Evolutionary conservation across 208 protist species (phyloP).

Genomic region (Borovskyia barvae): DNA sequence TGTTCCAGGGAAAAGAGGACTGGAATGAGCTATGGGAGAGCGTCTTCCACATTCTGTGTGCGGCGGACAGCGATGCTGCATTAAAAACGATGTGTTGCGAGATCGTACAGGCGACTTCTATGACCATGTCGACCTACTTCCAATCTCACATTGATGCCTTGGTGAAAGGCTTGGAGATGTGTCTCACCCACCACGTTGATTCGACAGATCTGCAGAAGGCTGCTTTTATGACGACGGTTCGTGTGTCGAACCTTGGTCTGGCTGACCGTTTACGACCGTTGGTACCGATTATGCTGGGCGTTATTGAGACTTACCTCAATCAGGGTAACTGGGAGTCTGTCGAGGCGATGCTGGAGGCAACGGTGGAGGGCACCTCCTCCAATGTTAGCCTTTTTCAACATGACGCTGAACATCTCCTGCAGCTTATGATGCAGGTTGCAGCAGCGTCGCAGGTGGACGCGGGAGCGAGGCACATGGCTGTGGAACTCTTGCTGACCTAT

Average conservation of each 20-base stretch:
- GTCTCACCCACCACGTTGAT: conserved; percentile 30
- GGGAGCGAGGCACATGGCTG: conserved; percentile 70
- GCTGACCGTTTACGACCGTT: conserved; percentile 37
- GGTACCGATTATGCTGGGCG: conserved; percentile 64
- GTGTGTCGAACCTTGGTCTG: conserved; percentile 42
- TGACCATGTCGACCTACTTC: conserved; percentile 58
- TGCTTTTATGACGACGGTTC: conserved; percentile 64
- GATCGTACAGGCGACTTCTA: conserved; percentile 58
- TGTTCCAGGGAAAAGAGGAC: conserved; percentile 56
- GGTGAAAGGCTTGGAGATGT: conserved; percentile 51
- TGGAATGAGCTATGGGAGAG: conserved; percentile 79
- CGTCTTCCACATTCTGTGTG: conserved; percentile 61
- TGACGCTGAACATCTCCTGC: conserved; percentile 47
- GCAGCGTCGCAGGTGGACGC: conserved; percentile 43
- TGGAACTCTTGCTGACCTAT: conserved; percentile 78
- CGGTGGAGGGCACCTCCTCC: conserved; percentile 57
- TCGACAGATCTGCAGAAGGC: conserved; percentile 39
- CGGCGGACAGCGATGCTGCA: conserved; percentile 31
- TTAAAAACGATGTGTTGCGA: conserved; percentile 79
- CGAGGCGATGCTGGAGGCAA: conserved; percentile 45
- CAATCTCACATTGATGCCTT: conserved; percentile 34
- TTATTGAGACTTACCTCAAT: conserved; percentile 66
- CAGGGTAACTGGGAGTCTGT: conserved; percentile 59
- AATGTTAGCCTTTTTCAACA: conserved; percentile 53
- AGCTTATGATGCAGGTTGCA: conserved; percentile 75